Conservation (phyloP, 495 filamentous ascomycete species). For the Chaetomium fimeti region DNA sequence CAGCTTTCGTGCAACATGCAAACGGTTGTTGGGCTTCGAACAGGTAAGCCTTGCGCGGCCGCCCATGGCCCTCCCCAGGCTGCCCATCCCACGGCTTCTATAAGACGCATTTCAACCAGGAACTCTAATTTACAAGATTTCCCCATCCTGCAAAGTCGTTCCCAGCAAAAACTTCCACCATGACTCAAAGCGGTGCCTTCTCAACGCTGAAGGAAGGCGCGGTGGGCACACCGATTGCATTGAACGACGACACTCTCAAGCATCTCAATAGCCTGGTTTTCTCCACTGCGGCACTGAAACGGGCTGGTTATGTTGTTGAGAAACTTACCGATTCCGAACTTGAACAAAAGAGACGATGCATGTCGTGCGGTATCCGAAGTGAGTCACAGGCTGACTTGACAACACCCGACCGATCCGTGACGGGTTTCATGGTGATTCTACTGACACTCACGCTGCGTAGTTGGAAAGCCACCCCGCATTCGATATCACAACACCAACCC, state of each 20-base stretch:
- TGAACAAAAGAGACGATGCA: conserved; percentile 11
- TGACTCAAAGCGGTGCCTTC: neutral
- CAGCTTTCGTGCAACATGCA: neutral
- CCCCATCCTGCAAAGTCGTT: neutral
- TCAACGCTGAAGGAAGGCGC: neutral
- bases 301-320: conserved; percentile 1
- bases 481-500: neutral
- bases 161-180: neutral
- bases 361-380: conserved; percentile 11
- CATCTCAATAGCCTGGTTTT: conserved; percentile 8
- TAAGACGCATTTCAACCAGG: neutral
- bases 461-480: neutral
- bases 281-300: neutral
- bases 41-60: neutral
- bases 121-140: neutral
- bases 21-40: neutral
- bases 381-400: neutral
- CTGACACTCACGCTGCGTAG: neutral
- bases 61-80: neutral
- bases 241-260: conserved; percentile 1
- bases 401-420: neutral
- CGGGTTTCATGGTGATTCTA: neutral
- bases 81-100: neutral
- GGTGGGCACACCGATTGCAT: neutral
- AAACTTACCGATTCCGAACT: conserved; percentile 3